Conservation (phyloP, 2,329 filamentous ascomycete species). For the Cladosporium sp. region DNA sequence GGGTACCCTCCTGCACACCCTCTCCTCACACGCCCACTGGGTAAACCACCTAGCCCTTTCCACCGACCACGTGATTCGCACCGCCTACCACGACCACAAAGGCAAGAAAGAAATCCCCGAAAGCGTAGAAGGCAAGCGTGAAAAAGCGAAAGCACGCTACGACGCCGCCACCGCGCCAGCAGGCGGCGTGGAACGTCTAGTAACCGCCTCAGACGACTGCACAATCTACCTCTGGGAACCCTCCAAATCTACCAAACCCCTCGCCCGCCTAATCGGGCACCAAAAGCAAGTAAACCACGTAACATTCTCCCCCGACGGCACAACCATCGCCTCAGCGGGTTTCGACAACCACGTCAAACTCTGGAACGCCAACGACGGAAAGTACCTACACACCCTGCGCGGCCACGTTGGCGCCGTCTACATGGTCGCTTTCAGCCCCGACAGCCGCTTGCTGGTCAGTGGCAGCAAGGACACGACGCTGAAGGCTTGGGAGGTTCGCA, state of each 20-base stretch:
- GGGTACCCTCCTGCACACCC: constrained; percentile 73
- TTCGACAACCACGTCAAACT: constrained; percentile 96
- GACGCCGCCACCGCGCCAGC: constrained; percentile 67
- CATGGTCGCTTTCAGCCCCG: constrained; percentile 85
- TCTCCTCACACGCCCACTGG: constrained; percentile 84
- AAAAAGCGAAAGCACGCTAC: constrained; percentile 75
- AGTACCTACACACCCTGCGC: constrained; percentile 79
- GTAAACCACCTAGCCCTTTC: constrained; percentile 93
- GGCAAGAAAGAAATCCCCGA: constrained; percentile 60
- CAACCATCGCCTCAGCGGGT: constrained; percentile 77
- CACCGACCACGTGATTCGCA: constrained; percentile 83
- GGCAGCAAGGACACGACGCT: constrained; percentile 88
- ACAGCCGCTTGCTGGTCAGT: constrained; percentile 83
- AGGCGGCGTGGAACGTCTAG: constrained; percentile 69
- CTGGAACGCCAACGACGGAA: constrained; percentile 72
- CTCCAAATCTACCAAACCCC: constrained; percentile 68
- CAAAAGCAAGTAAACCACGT: constrained; percentile 97
- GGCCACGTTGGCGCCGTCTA: constrained; percentile 92
- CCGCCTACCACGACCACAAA: constrained; percentile 79
- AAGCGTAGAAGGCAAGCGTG: constrained; percentile 64
- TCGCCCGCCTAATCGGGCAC: constrained; percentile 86
- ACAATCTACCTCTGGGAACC: constrained; percentile 97
- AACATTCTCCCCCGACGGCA: constrained; percentile 84
- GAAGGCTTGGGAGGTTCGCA: constrained; percentile 89
- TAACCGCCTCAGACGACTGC: constrained; percentile 91